A percentile compares a stretch with the other conserved stretches of the same genome.
Conservation (phyloP, 2,329 filamentous ascomycete genomes). For the Fusarium oxysporum region DNA sequence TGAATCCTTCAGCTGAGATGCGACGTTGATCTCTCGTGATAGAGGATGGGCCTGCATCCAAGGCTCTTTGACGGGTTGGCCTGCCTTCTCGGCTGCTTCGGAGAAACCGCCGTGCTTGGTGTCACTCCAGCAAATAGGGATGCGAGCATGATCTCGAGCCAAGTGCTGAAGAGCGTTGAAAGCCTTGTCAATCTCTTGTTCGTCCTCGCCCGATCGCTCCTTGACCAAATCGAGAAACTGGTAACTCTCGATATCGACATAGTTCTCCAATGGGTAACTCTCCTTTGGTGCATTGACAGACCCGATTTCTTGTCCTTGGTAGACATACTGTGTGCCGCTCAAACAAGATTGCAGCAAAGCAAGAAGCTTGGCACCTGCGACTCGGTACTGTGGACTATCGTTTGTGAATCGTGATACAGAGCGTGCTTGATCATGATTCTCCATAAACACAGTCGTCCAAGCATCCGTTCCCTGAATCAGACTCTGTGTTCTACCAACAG, state of each 20-base stretch:
- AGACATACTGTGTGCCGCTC: constrained; percentile 72
- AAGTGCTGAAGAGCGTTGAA: constrained; percentile 49
- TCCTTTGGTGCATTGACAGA: constrained; percentile 69
- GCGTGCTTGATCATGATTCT: constrained; percentile 74
- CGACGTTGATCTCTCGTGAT: constrained; percentile 63
- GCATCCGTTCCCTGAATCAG: constrained; percentile 65
- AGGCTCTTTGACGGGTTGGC: constrained; percentile 43
- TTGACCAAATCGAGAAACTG: constrained; percentile 51
- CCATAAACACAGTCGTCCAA: constrained; percentile 73
- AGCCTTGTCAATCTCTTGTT: constrained; percentile 51
- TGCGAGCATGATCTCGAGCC: constrained; percentile 71
- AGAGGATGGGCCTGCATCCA: constrained; percentile 52
- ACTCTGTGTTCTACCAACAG: constrained; percentile 62
- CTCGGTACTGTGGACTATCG: constrained; percentile 60
- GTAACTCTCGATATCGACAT: constrained; percentile 62
- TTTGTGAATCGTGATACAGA: constrained; percentile 67
- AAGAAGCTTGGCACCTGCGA: constrained; percentile 67
- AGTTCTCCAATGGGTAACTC: constrained; percentile 69
- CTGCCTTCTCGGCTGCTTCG: constrained; percentile 50
- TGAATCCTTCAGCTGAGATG: constrained; percentile 59
- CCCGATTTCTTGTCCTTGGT: constrained; percentile 76
- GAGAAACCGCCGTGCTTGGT: constrained; percentile 51
- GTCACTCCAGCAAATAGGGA: constrained; percentile 72
- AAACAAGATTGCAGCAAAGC: constrained; percentile 64
- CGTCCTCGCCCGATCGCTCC: constrained; percentile 44